Conservation (phyloP, 129 eudicot genomes). For the Tagetes patula region DNA sequence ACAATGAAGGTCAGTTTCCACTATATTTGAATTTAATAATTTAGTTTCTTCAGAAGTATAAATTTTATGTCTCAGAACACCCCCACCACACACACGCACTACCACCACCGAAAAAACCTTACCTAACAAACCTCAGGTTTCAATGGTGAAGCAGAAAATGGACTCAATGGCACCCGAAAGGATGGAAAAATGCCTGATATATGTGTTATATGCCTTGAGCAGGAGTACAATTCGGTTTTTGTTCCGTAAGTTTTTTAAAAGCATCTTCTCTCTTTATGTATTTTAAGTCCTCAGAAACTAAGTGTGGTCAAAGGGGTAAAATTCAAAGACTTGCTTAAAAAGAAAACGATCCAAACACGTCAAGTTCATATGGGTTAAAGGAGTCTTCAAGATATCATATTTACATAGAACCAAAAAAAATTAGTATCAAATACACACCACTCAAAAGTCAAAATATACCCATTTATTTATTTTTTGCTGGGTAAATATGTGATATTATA, state of each 20-base stretch:
- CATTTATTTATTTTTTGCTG: too few species aligned
- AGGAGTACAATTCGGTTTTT: constrained; percentile 89
- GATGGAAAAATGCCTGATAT: constrained; percentile 75
- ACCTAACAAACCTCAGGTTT: constrained; percentile 39
- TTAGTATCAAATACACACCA: too few species aligned
- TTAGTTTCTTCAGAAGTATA: constrained; percentile 20
- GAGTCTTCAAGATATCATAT: too few species aligned
- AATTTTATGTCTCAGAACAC: background rate
- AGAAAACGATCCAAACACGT: background rate
- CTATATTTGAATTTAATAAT: background rate
- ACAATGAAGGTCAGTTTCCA: constrained; percentile 57
- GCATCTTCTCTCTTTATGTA: background rate
- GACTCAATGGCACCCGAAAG: constrained; percentile 45
- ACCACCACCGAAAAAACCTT: background rate
- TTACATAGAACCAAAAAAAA: too few species aligned
- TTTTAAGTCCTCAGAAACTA: background rate
- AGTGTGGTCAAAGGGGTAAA: too few species aligned
- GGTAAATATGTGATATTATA: too few species aligned
- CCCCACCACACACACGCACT: background rate
- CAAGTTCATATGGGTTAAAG: too few species aligned
- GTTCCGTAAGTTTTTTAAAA: constrained; percentile 73
- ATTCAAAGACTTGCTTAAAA: background rate
- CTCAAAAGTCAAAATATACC: too few species aligned
- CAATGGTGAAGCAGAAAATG: constrained; percentile 51
- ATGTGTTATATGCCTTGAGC: constrained; percentile 94